phyloP scores from a whole-genome alignment of 2,329 filamentous ascomycete species.

The Penicillium corylophilum region DNA sequence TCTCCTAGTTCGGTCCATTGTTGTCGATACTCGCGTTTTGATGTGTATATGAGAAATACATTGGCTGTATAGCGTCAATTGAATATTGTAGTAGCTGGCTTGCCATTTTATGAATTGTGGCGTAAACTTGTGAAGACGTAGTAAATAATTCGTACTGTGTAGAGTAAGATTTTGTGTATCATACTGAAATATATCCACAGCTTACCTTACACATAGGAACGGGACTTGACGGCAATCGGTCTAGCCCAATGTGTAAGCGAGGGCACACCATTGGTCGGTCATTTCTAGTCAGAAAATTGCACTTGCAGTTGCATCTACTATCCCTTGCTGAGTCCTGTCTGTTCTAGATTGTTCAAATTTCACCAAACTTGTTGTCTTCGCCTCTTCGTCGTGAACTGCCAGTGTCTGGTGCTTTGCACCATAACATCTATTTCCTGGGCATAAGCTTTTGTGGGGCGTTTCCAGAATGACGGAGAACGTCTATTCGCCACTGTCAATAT shows the following conservation, averaged over 20 bases:
- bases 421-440: not conserved
- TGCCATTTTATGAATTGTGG: not conserved
- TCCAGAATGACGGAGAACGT: not conserved
- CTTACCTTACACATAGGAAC: not conserved
- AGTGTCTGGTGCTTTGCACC: too few species aligned
- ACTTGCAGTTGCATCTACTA: too few species aligned
- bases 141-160: too few species aligned
- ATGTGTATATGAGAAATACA: constrained; percentile 1
- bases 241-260: too few species aligned
- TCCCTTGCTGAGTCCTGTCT: too few species aligned
- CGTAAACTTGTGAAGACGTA: too few species aligned
- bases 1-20: not conserved
- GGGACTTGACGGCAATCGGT: not conserved
- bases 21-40: not conserved
- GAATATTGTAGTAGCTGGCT: not conserved
- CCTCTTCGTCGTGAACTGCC: too few species aligned
- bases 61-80: not conserved
- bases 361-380: too few species aligned
- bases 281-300: not conserved
- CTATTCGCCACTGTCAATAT: not conserved
- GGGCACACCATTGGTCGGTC: not conserved
- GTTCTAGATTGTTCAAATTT: too few species aligned
- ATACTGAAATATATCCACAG: too few species aligned
- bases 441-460: not conserved
- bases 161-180: too few species aligned